Percentiles rank a stretch among this genome's conserved stretches.
phyloP scores from a whole-genome alignment of 345 rosid genomes.

The Tarenaya hassleriana region DNA sequence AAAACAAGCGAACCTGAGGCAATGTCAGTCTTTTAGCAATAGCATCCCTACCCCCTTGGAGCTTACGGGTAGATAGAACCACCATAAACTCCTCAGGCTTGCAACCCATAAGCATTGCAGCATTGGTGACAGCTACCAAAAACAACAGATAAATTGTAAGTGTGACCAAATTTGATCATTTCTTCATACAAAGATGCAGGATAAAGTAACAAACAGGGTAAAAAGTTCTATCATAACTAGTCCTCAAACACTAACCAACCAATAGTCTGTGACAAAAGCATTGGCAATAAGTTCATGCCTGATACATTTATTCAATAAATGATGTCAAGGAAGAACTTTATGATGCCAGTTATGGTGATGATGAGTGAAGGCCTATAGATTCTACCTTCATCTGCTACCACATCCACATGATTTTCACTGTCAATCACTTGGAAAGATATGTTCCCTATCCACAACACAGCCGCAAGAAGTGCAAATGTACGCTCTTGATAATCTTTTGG shows the following conservation, averaged over 20 bases:
- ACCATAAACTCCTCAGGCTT: conserved; percentile 44
- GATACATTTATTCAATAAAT: not conserved
- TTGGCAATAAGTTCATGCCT: not conserved
- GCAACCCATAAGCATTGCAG: conserved; percentile 73
- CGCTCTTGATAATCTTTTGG: conserved; percentile 68
- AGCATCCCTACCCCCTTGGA: conserved; percentile 62
- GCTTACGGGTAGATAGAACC: conserved; percentile 64
- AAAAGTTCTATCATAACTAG: not conserved
- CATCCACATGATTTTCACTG: conserved; percentile 81
- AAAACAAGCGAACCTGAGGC: conserved; percentile 54
- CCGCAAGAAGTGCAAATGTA: conserved; percentile 72
- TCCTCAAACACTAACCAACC: not conserved
- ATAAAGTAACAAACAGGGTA: not conserved
- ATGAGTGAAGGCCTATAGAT: conserved; percentile 2
- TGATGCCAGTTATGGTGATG: not conserved
- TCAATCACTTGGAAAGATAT: conserved; percentile 63
- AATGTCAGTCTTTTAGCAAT: conserved; percentile 64
- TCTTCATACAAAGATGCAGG: not conserved
- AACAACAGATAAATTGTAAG: conserved; percentile 22
- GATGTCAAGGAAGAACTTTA: not conserved
- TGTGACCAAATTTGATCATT: conserved; percentile 1
- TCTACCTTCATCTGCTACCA: conserved; percentile 73
- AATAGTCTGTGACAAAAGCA: not conserved
- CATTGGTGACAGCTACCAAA: conserved; percentile 60
- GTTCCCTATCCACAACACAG: conserved; percentile 86